phyloP scores from a whole-genome alignment of 768 basidiomycete genomes.

The Phylloporus sp. region DNA sequence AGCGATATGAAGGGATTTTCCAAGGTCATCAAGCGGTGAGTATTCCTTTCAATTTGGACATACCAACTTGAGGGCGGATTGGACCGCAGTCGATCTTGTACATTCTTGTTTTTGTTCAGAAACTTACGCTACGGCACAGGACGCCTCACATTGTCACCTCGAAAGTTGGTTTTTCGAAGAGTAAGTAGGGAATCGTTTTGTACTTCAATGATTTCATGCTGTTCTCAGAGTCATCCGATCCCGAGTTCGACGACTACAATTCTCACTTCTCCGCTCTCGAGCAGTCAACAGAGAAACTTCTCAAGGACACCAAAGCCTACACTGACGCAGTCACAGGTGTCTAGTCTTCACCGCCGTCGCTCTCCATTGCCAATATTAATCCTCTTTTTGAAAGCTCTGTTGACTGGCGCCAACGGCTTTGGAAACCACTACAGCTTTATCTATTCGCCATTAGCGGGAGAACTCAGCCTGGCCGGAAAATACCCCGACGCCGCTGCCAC shows the following conservation, averaged over 20 bases:
- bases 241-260: slow-evolving; percentile 86
- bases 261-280: slow-evolving; percentile 76
- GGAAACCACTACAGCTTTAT: slow-evolving; percentile 58
- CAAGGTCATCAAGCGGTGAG: slow-evolving; percentile 72
- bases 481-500: slow-evolving; percentile 76
- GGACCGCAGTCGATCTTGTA: slow-evolving; percentile 3
- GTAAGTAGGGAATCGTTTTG: slow-evolving; percentile 42
- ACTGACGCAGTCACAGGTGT: slow-evolving; percentile 73
- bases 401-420: slow-evolving; percentile 60
- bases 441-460: slow-evolving; percentile 63
- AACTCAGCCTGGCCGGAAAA: slow-evolving; percentile 75
- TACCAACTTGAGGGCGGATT: background rate
- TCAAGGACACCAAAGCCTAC: slow-evolving; percentile 89
- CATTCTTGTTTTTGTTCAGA: slow-evolving; percentile 2
- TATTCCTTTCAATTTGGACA: slow-evolving; percentile 1
- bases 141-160: slow-evolving; percentile 87
- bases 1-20: slow-evolving; percentile 75
- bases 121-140: slow-evolving; percentile 35
- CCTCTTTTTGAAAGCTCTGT: slow-evolving; percentile 43
- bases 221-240: slow-evolving; percentile 66
- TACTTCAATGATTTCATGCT: slow-evolving; percentile 1
- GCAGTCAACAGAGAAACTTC: slow-evolving; percentile 76
- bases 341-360: background rate
- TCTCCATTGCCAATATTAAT: slow-evolving; percentile 2
- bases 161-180: slow-evolving; percentile 90